Conservation (phyloP, 257 asterid genomes). For the Mentha longifolia region DNA sequence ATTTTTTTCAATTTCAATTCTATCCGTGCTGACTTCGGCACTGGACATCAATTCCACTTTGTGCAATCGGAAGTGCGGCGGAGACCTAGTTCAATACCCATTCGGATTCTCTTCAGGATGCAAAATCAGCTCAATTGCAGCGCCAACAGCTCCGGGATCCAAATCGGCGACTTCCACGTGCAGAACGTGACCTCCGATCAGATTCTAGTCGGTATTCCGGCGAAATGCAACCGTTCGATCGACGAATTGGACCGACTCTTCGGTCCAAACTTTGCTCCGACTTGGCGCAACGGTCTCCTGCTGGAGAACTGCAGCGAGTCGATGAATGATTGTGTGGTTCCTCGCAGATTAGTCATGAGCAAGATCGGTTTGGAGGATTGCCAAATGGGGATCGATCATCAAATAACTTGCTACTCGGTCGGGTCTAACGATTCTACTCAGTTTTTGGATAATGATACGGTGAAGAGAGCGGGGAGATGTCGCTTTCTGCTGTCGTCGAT, state of each 20-base stretch:
- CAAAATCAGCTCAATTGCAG: conserved; percentile 53
- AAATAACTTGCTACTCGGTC: conserved; percentile 52
- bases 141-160: conserved; percentile 26
- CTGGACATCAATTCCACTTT: conserved; percentile 11
- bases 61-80: conserved; percentile 47
- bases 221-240: conserved; percentile 60
- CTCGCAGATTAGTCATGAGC: conserved; percentile 34
- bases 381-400: not conserved
- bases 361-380: conserved; percentile 37
- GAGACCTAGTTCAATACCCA: conserved; percentile 49
- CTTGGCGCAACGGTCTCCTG: conserved; percentile 65
- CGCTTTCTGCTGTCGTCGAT: conserved; percentile 54
- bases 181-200: conserved; percentile 56
- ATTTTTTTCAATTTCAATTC: conserved; percentile 31
- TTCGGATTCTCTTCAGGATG: conserved; percentile 70
- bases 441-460: conserved; percentile 42
- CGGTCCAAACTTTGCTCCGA: conserved; percentile 50
- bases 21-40: conserved; percentile 29
- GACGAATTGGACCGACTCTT: conserved; percentile 38
- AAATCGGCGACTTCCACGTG: conserved; percentile 48
- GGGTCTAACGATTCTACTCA: conserved; percentile 21
- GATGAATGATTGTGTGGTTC: conserved; percentile 50
- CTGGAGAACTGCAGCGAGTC: conserved; percentile 50
- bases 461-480: conserved; percentile 46
- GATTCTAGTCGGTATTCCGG: conserved; percentile 50